Evolutionary conservation across 1,139 yeast species (phyloP).

Genomic region (Starmera stellimalicola): DNA sequence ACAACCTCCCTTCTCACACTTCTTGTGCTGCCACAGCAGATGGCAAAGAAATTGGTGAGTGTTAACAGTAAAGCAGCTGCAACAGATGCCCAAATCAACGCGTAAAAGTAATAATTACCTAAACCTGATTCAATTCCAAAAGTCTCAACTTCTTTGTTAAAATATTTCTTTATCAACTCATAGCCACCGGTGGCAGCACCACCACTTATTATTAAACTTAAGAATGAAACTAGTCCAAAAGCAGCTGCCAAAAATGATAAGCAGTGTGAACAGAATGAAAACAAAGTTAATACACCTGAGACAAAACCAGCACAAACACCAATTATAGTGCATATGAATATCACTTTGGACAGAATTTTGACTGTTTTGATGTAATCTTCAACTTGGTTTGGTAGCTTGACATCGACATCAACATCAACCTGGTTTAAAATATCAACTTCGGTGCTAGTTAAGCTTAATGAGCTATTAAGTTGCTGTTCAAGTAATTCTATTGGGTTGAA

Average conservation of each 20-base stretch:
- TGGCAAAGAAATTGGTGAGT: slow-evolving; percentile 30
- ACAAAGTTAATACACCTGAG: slow-evolving; percentile 29
- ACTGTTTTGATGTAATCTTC: slow-evolving; percentile 26
- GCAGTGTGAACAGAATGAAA: slow-evolving; percentile 26
- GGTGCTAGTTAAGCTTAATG: slow-evolving; percentile 9
- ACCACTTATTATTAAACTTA: slow-evolving; percentile 27
- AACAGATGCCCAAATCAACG: slow-evolving; percentile 36
- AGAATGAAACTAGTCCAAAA: slow-evolving; percentile 20
- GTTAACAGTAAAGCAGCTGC: slow-evolving; percentile 28
- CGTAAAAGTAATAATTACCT: slow-evolving; percentile 26
- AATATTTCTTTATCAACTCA: slow-evolving; percentile 24
- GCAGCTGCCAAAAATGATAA: slow-evolving; percentile 24
- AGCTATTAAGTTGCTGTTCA: slow-evolving; percentile 29
- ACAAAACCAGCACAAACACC: slow-evolving; percentile 32
- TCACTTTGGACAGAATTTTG: slow-evolving; percentile 31
- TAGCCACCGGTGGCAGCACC: slow-evolving; percentile 38
- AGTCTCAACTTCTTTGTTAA: slow-evolving; percentile 25
- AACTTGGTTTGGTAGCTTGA: slow-evolving; percentile 25
- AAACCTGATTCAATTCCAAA: slow-evolving; percentile 32
- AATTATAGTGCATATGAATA: slow-evolving; percentile 36
- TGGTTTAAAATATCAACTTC: slow-evolving; percentile 11
- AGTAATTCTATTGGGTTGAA: slow-evolving; percentile 46
- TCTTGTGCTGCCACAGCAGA: slow-evolving; percentile 30
- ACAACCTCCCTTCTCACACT: slow-evolving; percentile 11
- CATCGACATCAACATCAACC: too few relatives aligned